These are phyloP conservation scores for Pythium aquatile DNA, from an alignment of 352 stramenopile genomes.

Conservation along the genomic window DNA sequence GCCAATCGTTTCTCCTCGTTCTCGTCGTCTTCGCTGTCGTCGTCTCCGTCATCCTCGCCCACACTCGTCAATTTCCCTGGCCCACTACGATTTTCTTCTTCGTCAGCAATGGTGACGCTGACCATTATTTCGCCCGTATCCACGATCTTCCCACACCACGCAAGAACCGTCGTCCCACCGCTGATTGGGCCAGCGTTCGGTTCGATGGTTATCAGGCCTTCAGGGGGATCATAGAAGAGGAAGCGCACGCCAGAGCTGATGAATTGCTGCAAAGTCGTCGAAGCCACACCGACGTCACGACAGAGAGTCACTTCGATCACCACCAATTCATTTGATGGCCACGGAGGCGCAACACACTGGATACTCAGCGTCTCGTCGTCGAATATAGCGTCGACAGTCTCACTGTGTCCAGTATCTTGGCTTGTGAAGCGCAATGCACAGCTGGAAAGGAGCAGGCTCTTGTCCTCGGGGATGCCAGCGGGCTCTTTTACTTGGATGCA, in stretches of 20 bases:
- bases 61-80: slow-evolving; percentile 9
- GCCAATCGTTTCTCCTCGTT: not conserved
- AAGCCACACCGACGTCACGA: not conserved
- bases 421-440: slow-evolving; percentile 51
- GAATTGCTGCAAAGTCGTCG: slow-evolving; percentile 32
- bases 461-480: slow-evolving; percentile 43
- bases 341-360: slow-evolving; percentile 42
- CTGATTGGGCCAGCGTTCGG: slow-evolving; percentile 49
- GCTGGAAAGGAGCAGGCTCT: slow-evolving; percentile 28
- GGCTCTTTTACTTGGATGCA: slow-evolving; percentile 39
- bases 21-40: slow-evolving; percentile 14
- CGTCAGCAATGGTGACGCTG: slow-evolving; percentile 49
- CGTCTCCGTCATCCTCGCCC: slow-evolving; percentile 14
- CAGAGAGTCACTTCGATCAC: slow-evolving; percentile 36
- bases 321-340: slow-evolving; percentile 62
- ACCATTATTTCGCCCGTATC: slow-evolving; percentile 69
- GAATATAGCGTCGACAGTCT: slow-evolving; percentile 43
- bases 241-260: slow-evolving; percentile 50
- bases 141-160: slow-evolving; percentile 60
- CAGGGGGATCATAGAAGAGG: slow-evolving; percentile 68
- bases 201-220: slow-evolving; percentile 63
- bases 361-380: slow-evolving; percentile 33
- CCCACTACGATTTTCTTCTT: slow-evolving; percentile 18
- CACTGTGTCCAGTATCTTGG: slow-evolving; percentile 22
- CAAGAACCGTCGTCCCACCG: slow-evolving; percentile 54